phyloP scores from a whole-genome alignment of 106 monocot species.

The Cymbidium sinense region DNA sequence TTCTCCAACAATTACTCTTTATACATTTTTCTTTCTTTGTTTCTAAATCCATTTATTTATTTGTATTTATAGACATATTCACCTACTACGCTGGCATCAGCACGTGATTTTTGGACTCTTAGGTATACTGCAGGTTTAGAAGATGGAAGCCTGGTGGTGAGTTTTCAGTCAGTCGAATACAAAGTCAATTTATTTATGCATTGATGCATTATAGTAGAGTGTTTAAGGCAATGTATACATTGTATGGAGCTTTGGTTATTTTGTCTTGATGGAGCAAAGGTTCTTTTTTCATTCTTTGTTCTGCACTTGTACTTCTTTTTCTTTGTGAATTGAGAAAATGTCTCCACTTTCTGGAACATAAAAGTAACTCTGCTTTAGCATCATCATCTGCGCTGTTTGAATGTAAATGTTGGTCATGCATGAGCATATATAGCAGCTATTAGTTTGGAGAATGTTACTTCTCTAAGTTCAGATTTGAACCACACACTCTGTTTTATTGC shows the following conservation, averaged over 20 bases:
- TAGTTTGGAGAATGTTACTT: too few species aligned
- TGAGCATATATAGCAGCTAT: too few species aligned
- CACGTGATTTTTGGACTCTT: slow-evolving; percentile 85
- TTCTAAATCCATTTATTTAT: not conserved
- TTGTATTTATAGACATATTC: slow-evolving; percentile 58
- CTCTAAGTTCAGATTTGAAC: too few species aligned
- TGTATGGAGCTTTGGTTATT: not conserved
- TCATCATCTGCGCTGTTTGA: not conserved
- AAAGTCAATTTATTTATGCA: not conserved
- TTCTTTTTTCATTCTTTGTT: not conserved
- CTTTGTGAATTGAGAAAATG: not conserved
- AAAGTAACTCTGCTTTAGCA: not conserved
- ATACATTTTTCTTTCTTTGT: not conserved
- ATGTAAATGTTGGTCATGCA: not conserved
- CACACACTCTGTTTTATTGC: too few species aligned
- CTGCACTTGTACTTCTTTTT: not conserved
- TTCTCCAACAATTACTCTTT: not conserved
- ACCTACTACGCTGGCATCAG: slow-evolving; percentile 78
- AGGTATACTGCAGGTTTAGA: slow-evolving; percentile 73
- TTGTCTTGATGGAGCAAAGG: not conserved
- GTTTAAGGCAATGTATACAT: not conserved
- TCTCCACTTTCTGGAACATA: not conserved
- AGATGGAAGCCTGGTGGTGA: slow-evolving; percentile 74
- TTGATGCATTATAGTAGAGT: not conserved
- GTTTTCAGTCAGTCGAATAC: not conserved